These are phyloP conservation scores for Acacia crassicarpa DNA, from an alignment of 306 rosid species.

Conservation along the genomic window DNA sequence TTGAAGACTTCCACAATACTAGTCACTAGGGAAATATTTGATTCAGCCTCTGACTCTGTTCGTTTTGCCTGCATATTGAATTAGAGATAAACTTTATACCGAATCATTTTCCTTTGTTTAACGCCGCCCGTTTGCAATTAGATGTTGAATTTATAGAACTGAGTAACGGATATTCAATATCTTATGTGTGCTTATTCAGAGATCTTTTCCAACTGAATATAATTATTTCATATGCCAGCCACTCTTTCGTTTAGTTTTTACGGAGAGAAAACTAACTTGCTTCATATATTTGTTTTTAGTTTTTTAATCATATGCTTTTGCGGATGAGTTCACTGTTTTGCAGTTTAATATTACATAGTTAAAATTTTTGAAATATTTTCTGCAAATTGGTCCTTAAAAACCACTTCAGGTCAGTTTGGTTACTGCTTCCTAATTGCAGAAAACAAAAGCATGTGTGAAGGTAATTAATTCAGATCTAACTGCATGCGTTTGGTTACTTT, in stretches of 20 bases:
- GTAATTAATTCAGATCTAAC: too few species aligned
- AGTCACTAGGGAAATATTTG: not conserved
- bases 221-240: not conserved
- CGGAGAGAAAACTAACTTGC: not conserved
- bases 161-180: not conserved
- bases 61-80: constrained; percentile 22
- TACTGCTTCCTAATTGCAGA: too few species aligned
- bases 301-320: not conserved
- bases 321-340: not conserved
- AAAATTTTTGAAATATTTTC: not conserved
- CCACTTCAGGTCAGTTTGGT: not conserved
- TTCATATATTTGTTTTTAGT: not conserved
- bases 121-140: constrained; percentile 2
- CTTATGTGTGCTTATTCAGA: constrained; percentile 5
- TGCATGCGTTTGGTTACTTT: not conserved
- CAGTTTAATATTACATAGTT: not conserved
- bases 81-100: constrained; percentile 1
- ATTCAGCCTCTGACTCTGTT: constrained; percentile 12
- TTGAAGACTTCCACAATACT: constrained; percentile 34
- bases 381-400: not conserved
- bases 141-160: constrained; percentile 5
- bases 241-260: not conserved
- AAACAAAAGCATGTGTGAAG: too few species aligned
- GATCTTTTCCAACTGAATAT: not conserved
- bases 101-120: constrained; percentile 4